Base-by-base conservation (phyloP, 176 grass and related monocot genomes). In the Carex pumila region DNA sequence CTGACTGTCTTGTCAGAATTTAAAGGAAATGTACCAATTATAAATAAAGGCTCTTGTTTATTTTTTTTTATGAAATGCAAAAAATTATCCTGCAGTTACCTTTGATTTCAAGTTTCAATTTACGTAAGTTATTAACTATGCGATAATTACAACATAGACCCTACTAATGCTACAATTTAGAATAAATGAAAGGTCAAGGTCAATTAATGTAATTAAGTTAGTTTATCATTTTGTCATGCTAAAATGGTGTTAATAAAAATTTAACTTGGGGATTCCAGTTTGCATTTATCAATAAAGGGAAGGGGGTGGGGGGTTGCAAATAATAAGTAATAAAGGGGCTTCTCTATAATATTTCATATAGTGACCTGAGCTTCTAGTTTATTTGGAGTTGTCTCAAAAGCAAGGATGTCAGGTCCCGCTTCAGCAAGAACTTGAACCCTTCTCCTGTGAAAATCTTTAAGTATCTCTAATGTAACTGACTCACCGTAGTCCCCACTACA, bases 341-440 rank as follows among this genome's bases (percentile, higher is more conserved):
- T 81, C 12, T 63, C 15, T 81, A 21, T 1, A 80, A 81, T 63
- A 59, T 19, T 79, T 79, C 21, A 34, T 19, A 86, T 13, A 11
- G 10, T 19, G 22, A 95, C 97, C 93, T 94, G 85, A 89, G 93
- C 91, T 99, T 99, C 96, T 61, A 99, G 37, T 91, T 95, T 99
- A 81, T 99, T 94, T 15, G 96, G 96, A 67, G 95, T 99, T 4
- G 96, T 99, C 83, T 99, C 96, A 60, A 99, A 99, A 64, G 96
- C 96, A 15, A 99, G 86, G 52, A 99, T 83, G 89, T 99, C 96
- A 62, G 93, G 82, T 47, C 91, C 87, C 30, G 96, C 84, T 84
- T 92, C 91, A 14, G 91, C 90, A 73, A 99, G 89, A 87, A 99
- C 85, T 80, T 92, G 88, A 61, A 95, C 85, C 83, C 96, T 89